Conservation (phyloP, 2,329 filamentous ascomycete species). For the Colletotrichum tanaceti region DNA sequence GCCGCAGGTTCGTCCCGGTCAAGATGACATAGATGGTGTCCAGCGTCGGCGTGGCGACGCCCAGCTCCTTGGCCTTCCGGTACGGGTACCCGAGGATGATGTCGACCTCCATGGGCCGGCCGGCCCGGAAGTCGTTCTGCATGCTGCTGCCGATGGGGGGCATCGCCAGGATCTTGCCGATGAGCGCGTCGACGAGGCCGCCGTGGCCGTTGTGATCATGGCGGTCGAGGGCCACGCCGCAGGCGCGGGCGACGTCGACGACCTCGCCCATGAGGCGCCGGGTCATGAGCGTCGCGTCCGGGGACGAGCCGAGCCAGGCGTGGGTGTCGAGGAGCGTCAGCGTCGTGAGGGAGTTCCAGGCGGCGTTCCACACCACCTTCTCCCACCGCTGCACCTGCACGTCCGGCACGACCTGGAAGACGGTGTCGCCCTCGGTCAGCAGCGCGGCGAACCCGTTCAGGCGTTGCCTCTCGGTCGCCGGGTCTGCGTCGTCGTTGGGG, state of each 20-base stretch:
- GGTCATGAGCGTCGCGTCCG: constrained; percentile 61
- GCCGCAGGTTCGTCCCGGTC: constrained; percentile 47
- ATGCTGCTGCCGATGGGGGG: constrained; percentile 62
- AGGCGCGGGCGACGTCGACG: constrained; percentile 66
- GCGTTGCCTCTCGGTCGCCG: constrained; percentile 48
- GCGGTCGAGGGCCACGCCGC: constrained; percentile 59
- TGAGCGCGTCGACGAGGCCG: constrained; percentile 59
- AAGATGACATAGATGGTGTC: constrained; percentile 52
- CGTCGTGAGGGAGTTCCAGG: constrained; percentile 71
- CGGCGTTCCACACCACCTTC: constrained; percentile 70
- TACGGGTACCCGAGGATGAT: constrained; percentile 72
- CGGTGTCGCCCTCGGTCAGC: constrained; percentile 55
- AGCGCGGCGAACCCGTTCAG: constrained; percentile 56
- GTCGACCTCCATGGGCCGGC: constrained; percentile 70
- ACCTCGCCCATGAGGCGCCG: constrained; percentile 64
- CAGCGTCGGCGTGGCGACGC: constrained; percentile 65
- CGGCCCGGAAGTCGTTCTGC: constrained; percentile 68
- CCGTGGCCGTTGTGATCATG: too few relatives aligned
- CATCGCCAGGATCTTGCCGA: constrained; percentile 59
- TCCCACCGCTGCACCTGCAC: constrained; percentile 69
- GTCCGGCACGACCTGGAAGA: constrained; percentile 62
- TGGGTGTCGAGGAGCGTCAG: constrained; percentile 65
- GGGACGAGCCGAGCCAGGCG: constrained; percentile 58
- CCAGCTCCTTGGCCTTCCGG: constrained; percentile 63
- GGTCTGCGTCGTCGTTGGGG: constrained; percentile 50